phyloP scores from a whole-genome alignment of 306 rosid species.

The Acacia acuminata region DNA sequence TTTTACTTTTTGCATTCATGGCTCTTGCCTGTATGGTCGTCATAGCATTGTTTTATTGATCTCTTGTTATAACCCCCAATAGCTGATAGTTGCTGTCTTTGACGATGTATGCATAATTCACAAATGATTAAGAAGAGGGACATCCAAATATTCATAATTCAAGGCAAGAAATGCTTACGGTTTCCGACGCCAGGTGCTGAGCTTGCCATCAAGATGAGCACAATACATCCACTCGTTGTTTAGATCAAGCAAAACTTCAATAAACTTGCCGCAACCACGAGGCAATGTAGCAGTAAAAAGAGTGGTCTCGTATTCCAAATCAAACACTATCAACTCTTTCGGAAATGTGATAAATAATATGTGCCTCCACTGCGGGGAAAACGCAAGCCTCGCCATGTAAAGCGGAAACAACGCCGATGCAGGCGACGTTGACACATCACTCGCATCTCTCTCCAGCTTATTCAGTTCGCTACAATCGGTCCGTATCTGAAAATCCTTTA shows the following conservation, averaged over 20 bases:
- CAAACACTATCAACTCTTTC: slow-evolving; percentile 84
- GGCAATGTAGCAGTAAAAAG: slow-evolving; percentile 68
- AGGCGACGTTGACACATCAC: slow-evolving; percentile 43
- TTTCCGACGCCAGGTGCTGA: slow-evolving; percentile 92
- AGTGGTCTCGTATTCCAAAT: slow-evolving; percentile 75
- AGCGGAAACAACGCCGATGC: slow-evolving; percentile 69
- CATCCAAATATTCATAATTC: not conserved
- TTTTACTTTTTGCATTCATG: not conserved
- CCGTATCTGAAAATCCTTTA: slow-evolving; percentile 72
- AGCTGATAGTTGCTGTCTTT: not conserved
- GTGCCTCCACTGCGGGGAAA: slow-evolving; percentile 85
- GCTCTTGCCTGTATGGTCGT: not conserved
- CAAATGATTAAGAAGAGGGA: not conserved
- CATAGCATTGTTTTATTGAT: not conserved
- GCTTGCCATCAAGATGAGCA: slow-evolving; percentile 90
- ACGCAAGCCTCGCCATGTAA: slow-evolving; percentile 54
- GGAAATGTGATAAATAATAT: slow-evolving; percentile 80
- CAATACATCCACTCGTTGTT: slow-evolving; percentile 76
- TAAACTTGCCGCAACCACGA: slow-evolving; percentile 89
- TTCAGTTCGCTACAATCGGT: slow-evolving; percentile 60
- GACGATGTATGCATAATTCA: not conserved
- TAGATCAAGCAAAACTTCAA: slow-evolving; percentile 84
- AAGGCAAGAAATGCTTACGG: slow-evolving; percentile 54
- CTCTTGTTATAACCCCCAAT: not conserved
- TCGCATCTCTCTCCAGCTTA: slow-evolving; percentile 72